Evolutionary conservation across 148 eudicot genomes (phyloP).

Genomic region (Suaeda aralocaspica): DNA sequence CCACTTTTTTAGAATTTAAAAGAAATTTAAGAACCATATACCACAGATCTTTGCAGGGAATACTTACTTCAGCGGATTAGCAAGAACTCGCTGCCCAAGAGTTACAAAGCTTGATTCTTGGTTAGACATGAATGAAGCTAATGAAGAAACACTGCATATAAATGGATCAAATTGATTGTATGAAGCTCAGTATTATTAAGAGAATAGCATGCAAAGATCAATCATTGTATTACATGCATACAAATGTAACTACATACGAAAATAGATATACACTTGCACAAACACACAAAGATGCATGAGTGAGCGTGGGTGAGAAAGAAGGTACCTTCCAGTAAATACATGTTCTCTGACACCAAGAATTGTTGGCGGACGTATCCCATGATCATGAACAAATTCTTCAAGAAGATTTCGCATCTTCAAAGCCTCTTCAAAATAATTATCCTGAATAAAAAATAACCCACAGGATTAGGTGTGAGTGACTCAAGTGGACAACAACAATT

Average conservation of each 20-base stretch:
- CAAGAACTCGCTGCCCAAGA: slow-evolving; percentile 97
- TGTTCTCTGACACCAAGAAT: slow-evolving; percentile 99
- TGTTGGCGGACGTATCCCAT: slow-evolving; percentile 78
- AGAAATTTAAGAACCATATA: neutral
- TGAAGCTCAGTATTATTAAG: neutral
- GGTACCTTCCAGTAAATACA: slow-evolving; percentile 96
- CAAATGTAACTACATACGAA: neutral
- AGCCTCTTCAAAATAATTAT: slow-evolving; percentile 98
- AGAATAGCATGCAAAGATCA: neutral
- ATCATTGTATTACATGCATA: neutral
- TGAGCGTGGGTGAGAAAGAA: neutral
- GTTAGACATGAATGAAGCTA: slow-evolving; percentile 98
- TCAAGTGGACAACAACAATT: neutral
- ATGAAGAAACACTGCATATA: slow-evolving; percentile 86
- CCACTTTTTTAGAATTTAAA: neutral
- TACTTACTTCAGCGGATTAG: slow-evolving; percentile 92
- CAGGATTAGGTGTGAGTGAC: too few species aligned
- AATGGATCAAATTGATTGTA: slow-evolving; percentile 19
- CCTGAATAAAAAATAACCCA: slow-evolving; percentile 33
- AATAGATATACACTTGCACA: neutral
- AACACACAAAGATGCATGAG: neutral
- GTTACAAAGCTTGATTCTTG: slow-evolving; percentile 96
- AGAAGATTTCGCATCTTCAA: slow-evolving; percentile 98
- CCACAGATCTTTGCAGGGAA: neutral
- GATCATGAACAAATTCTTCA: slow-evolving; percentile 73